Evolutionary conservation across 2,329 filamentous ascomycete genomes (phyloP), one percentile per base, ranked within the genome.

Genomic region (Zymoseptoria passerinii): DNA sequence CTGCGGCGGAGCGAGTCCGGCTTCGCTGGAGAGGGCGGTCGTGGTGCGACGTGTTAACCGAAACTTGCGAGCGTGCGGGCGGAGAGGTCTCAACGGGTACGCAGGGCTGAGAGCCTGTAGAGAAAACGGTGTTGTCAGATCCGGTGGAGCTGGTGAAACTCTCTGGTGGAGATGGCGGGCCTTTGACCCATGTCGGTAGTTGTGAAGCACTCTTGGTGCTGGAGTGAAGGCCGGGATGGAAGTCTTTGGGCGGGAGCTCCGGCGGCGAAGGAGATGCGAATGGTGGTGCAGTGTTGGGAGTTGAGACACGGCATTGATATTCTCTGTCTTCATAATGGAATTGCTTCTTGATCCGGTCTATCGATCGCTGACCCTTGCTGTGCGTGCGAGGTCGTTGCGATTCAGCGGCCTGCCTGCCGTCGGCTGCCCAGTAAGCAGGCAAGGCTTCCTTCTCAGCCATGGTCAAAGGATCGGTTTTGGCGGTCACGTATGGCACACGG

Each of bases 91-190:
- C 9, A 1, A 16, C 35, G 35, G 35, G n/a, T 44, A 16, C 35
- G 16, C n/a, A 44, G 16, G 35, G 13, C 13, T 44, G 35, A 6
- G 35, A 44, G 16, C 35, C 35, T 6, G 35, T 44, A 13, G 35
- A 44, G 35, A 44, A 44, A 3, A 44, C 35, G 6, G 35, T 44
- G 13, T 4, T 44, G 35, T 44, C 35, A 16, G 35, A 44, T n/a
- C 35, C 35, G 13, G 13, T 5, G 54, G 53, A 5, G 44, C n/a
- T 20, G 28, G 10, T 19, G 51, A 59, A 19, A 40, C 59, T 63
- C 9, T 65, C 56, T 19, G 65, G 62, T 27, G 65, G 63, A 18
- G 60, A 52, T 54, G 59, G 60, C 9, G 63, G 61, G 4, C 55
- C 52, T 48, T 52, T 60, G 18, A 53, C 52, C 19, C 58, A 58